These are phyloP conservation scores for Chiua virens DNA, from an alignment of 768 basidiomycete genomes.

Conservation along the genomic window DNA sequence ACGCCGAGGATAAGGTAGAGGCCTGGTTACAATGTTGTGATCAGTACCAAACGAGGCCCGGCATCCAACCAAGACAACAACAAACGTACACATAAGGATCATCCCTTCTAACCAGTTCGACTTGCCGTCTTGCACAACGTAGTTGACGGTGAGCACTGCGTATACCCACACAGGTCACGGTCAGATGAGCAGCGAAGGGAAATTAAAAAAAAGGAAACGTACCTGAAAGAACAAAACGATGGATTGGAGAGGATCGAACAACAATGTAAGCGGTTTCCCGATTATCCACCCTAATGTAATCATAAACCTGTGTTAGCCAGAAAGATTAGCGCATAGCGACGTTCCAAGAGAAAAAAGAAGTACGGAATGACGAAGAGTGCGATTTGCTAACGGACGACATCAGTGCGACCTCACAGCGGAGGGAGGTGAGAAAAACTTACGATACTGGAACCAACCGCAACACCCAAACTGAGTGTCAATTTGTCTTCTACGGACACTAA, in stretches of 20 bases:
- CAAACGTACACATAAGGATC: constrained; percentile 60
- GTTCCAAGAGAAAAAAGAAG: constrained; percentile 18
- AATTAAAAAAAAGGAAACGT: constrained; percentile 16
- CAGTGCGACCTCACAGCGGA: neutral
- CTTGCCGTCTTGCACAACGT: constrained; percentile 81
- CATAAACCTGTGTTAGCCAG: constrained; percentile 49
- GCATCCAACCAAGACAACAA: too few species aligned
- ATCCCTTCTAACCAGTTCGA: constrained; percentile 91
- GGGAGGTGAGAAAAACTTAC: constrained; percentile 43
- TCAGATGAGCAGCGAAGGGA: neutral
- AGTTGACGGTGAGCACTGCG: constrained; percentile 78
- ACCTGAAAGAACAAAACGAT: constrained; percentile 22
- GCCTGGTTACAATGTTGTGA: constrained; percentile 27
- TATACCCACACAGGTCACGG: neutral
- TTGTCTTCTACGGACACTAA: constrained; percentile 90
- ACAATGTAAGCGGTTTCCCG: constrained; percentile 72
- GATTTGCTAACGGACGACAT: constrained; percentile 54
- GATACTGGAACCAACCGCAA: constrained; percentile 84
- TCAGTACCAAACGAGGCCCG: too few species aligned
- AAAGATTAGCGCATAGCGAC: constrained; percentile 8
- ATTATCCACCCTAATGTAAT: constrained; percentile 80
- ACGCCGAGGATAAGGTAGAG: constrained; percentile 58
- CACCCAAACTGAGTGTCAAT: constrained; percentile 80
- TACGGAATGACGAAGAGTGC: constrained; percentile 67
- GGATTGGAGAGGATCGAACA: constrained; percentile 89